phyloP scores from a whole-genome alignment of 208 protist species.

The Leptomonas pyrrhocoris region DNA sequence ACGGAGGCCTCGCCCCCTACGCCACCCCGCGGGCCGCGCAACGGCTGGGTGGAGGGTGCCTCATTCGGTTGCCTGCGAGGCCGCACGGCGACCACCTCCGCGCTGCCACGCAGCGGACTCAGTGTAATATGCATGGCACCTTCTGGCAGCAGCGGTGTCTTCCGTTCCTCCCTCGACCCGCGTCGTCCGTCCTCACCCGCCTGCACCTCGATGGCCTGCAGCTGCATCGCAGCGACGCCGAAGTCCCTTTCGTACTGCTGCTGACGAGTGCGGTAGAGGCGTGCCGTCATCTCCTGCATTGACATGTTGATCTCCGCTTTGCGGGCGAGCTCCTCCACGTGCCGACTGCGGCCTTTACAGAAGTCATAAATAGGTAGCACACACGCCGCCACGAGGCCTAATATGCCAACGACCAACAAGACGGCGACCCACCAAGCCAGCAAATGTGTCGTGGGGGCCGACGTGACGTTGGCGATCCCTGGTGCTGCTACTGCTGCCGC shows the following conservation, averaged over 20 bases:
- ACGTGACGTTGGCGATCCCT: constrained; percentile 7
- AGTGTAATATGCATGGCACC: not conserved
- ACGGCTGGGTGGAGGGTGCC: not conserved
- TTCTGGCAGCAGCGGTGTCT: not conserved
- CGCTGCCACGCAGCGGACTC: not conserved
- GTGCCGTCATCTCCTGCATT: constrained; percentile 29
- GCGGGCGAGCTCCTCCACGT: constrained; percentile 6
- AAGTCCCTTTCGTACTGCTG: not conserved
- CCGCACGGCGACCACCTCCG: not conserved
- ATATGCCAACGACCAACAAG: constrained; percentile 1
- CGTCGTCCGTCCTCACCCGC: not conserved
- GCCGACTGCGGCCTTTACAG: constrained; percentile 1
- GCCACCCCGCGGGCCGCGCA: not conserved
- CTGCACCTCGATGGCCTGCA: not conserved
- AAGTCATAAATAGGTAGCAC: not conserved
- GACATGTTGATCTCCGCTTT: constrained; percentile 25
- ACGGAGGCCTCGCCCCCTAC: not conserved
- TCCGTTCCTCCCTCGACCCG: not conserved
- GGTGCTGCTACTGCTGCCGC: not conserved
- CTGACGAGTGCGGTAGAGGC: constrained; percentile 31
- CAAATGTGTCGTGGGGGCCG: not conserved
- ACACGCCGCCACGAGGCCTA: not conserved
- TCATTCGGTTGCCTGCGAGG: not conserved
- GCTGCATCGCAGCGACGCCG: not conserved
- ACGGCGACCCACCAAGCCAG: constrained; percentile 7